phyloP scores from a whole-genome alignment of 441 rosid genomes.

The Populus hybrid region DNA sequence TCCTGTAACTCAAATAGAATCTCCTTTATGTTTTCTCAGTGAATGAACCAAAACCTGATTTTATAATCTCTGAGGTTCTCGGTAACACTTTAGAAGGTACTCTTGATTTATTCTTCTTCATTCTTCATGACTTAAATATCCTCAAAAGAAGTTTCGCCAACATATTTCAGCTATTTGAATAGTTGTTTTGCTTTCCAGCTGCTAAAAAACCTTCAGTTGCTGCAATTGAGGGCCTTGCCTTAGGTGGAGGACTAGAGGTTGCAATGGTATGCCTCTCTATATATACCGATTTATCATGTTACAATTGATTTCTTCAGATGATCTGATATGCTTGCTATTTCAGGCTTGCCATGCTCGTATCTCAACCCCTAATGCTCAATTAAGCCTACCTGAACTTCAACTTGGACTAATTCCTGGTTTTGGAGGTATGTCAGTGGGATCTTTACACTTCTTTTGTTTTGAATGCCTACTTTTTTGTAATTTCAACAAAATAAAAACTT shows the following conservation, averaged over 20 bases:
- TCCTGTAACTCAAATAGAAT: neutral
- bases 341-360: conserved; percentile 94
- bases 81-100: conserved; percentile 77
- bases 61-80: conserved; percentile 53
- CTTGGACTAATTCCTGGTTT: conserved; percentile 96
- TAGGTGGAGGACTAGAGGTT: conserved; percentile 96
- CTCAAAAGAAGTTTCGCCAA: conserved; percentile 7
- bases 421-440: conserved; percentile 49
- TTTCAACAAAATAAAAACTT: neutral
- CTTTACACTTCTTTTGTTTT: neutral
- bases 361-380: conserved; percentile 74
- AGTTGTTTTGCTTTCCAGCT: conserved; percentile 43
- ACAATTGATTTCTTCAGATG: conserved; percentile 4
- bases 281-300: conserved; percentile 2
- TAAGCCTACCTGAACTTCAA: conserved; percentile 94
- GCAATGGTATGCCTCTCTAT: conserved; percentile 58
- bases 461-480: neutral
- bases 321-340: conserved; percentile 13
- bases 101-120: neutral
- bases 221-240: conserved; percentile 96
- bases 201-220: conserved; percentile 93
- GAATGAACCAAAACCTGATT: conserved; percentile 58
- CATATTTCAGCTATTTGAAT: conserved; percentile 12
- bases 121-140: conserved; percentile 1
- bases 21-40: conserved; percentile 36